These are phyloP conservation scores for Penicillium lagena DNA, from an alignment of 495 filamentous ascomycete genomes.

Conservation along the genomic window DNA sequence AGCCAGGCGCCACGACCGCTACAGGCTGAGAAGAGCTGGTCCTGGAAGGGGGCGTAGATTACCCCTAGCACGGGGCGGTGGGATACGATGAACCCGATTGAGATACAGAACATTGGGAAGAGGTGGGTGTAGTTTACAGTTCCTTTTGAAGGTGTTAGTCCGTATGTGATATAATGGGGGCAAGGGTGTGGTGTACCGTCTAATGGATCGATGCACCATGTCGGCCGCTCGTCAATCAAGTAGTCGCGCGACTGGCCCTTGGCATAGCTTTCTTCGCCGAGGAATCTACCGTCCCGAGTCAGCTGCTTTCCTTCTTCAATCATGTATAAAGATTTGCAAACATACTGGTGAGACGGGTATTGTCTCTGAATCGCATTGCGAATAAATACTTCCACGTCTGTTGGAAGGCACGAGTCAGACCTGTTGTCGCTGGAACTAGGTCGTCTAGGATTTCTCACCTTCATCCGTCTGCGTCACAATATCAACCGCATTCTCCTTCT, in stretches of 20 bases:
- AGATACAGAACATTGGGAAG: constrained; percentile 69
- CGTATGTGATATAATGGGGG: neutral
- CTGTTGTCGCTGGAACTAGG: neutral
- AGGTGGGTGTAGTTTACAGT: constrained; percentile 70
- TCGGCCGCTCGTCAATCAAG: constrained; percentile 53
- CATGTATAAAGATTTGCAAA: no score
- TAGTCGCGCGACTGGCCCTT: constrained; percentile 53
- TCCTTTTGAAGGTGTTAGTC: constrained; percentile 11
- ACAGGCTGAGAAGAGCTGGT: constrained; percentile 59
- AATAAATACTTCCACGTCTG: constrained; percentile 64
- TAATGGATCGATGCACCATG: constrained; percentile 64
- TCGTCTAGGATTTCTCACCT: constrained; percentile 32
- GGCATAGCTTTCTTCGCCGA: constrained; percentile 66
- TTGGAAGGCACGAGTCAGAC: neutral
- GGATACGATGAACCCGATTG: constrained; percentile 54
- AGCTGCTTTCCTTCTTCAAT: neutral
- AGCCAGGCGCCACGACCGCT: constrained; percentile 57
- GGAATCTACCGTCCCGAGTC: constrained; percentile 40
- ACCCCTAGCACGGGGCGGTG: constrained; percentile 55
- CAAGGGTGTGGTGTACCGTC: constrained; percentile 37
- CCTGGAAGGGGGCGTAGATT: constrained; percentile 57
- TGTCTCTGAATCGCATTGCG: constrained; percentile 43
- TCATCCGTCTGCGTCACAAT: constrained; percentile 67
- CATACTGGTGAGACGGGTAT: constrained; percentile 59
- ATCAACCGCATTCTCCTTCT: constrained; percentile 65